Percentiles rank a stretch among this genome's conserved stretches.
These are phyloP conservation scores for Phalaenopsis equestris DNA, from an alignment of 106 monocot genomes.

Conservation along the genomic window DNA sequence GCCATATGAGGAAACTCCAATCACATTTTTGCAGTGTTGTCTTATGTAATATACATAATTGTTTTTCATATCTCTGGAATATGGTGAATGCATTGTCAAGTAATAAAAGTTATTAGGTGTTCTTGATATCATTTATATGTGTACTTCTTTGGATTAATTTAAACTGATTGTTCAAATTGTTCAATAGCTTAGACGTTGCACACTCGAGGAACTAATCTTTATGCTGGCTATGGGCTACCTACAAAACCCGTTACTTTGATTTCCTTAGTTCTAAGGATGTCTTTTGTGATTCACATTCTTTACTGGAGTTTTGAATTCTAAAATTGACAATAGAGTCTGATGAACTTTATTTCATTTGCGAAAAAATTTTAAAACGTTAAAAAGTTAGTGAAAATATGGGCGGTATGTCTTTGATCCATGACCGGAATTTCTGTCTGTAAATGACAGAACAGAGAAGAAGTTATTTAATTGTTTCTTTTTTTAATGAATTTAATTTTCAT, in stretches of 20 bases:
- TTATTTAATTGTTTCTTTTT: background rate
- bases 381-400: too few relatives aligned
- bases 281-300: background rate
- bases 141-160: background rate
- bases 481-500: background rate
- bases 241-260: background rate
- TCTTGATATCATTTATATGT: conserved; percentile 3
- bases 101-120: conserved; percentile 21
- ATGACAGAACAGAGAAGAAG: background rate
- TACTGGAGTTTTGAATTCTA: background rate
- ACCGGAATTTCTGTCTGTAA: background rate
- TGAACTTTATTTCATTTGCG: background rate
- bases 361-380: too few relatives aligned
- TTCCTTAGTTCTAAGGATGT: background rate
- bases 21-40: conserved; percentile 12
- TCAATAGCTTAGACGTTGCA: background rate
- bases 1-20: conserved; percentile 4
- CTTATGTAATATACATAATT: conserved; percentile 23
- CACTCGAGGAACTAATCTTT: background rate
- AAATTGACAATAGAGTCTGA: background rate
- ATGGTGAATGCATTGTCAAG: conserved; percentile 25
- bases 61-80: conserved; percentile 17
- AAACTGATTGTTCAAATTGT: conserved; percentile 17
- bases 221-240: background rate
- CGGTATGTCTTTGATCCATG: background rate